Base-by-base conservation (phyloP, 768 basidiomycete genomes). In the Mycena epipterygia region DNA sequence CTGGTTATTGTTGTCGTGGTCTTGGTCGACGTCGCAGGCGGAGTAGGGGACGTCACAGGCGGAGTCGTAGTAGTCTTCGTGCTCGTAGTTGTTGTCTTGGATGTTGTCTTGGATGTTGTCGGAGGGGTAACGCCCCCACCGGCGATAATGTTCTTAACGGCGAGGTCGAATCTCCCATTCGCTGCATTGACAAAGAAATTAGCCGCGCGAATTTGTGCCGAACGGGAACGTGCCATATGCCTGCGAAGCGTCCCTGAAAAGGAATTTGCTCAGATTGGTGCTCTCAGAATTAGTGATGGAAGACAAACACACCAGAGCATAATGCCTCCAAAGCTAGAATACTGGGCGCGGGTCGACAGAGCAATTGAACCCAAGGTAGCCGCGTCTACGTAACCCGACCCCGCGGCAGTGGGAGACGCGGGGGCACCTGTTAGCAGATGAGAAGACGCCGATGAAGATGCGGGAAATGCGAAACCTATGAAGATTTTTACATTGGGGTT, bases 401-500 rank as follows among this genome's bases (percentile, higher is more conserved):
- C 21, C 30, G 51, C 25, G 9, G 42, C 89, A 19, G 79, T 79
- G 6, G 84, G 72, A 11, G 87, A 81, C 6, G 83, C 90, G 13
- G 90, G 89, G 13, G 88, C 86, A 55, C 86, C 86, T 67, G 85
- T 81, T 72, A 77, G 85, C 79, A 3, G 84, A 86, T 83, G 81
- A 85, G 77, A 76, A 79, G 63, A 81, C 82, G 83, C 81, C 81
- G 44, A n/a, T 27, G 29, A 27, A 7, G 4, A 37, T 14, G 42
- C 5, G 27, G 39, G 27, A 30, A 33, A 21, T 19, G 35, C 32
- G 21, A 32, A 89, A 59, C 90, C 89, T 29, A 91, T 81, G 75
- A 86, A 91, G 41, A 90, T 81, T 76, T 91, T 91, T 70, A 91
- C 84, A 71, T 89, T 81, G 60, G 73, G 77, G 78, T 91, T 91